phyloP scores from a whole-genome alignment of 768 basidiomycete genomes.

The Mrakia gelida region DNA sequence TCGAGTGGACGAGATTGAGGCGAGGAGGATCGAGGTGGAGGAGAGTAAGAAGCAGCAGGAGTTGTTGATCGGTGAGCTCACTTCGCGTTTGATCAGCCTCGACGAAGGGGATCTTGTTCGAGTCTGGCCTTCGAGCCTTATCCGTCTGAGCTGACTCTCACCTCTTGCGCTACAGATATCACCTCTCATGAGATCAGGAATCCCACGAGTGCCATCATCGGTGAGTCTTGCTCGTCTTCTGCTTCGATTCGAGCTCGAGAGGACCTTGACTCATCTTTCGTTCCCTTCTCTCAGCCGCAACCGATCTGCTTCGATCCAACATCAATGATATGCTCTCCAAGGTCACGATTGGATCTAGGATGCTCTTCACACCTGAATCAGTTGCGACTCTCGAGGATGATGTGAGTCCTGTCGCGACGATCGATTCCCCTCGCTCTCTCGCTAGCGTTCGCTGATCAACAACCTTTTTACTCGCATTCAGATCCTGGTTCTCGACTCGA shows the following conservation, averaged over 20 bases:
- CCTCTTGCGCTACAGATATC: neutral
- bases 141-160: neutral
- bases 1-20: neutral
- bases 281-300: neutral
- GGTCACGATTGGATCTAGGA: neutral
- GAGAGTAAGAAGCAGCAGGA: slow-evolving; percentile 19
- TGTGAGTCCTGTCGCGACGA: neutral
- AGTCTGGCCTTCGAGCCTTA: no score
- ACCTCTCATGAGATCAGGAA: slow-evolving; percentile 17
- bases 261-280: neutral
- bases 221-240: neutral
- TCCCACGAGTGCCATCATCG: slow-evolving; percentile 12
- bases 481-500: slow-evolving; percentile 19
- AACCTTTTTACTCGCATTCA: neutral
- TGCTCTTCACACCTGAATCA: neutral
- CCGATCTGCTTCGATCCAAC: slow-evolving; percentile 9
- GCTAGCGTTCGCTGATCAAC: neutral
- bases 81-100: neutral
- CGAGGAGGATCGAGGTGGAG: slow-evolving; percentile 2
- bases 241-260: neutral
- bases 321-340: slow-evolving; percentile 16
- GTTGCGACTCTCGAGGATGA: slow-evolving; percentile 5
- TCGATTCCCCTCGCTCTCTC: neutral
- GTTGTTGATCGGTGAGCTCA: neutral
- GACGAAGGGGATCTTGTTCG: neutral